Base-by-base conservation (phyloP, 441 rosid species). In the Euphorbia celastroides region DNA sequence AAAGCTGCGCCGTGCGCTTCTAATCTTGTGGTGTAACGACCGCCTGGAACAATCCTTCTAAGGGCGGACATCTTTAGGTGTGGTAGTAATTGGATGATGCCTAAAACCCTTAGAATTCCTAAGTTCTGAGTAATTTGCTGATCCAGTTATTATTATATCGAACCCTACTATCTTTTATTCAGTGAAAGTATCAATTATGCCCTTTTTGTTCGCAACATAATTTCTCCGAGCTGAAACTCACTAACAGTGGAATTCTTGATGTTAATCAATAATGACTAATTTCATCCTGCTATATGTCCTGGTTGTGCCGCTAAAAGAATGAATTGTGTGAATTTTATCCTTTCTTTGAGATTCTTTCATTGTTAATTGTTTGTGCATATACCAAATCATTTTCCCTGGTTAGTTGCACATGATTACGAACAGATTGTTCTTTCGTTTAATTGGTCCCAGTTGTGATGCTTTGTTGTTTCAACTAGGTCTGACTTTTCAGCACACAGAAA, bases 401-500 rank as follows among this genome's bases (percentile, higher is more conserved):
- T 10, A 44, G 4, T 44, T 44, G 50, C n/a, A 44, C n/a, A 44
- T 44, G n/a, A 14, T 14, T 7, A 44, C 16, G 50, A 44, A 44
- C 50, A 44, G 16, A 7, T 44, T 44, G 13, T 44, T 14, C 2
- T 14, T 44, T 14, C 16, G n/a, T 44, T 9, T 44, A 3, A 14
- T 14, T 2, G 50, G 2, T 54, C 30, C 57, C 28, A 7, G 5
- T 54, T 54, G 28, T 54, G 30, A 54, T 25, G 59, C 26, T 27
- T 56, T 57, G 34, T 17, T 22, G 41, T 23, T 64, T 56, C 34
- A 44, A 41, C 42, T 36, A 65, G 52, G 32, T 56, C 3, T 66
- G 27, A 56, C 26, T 65, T 54, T 10, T 27, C 42, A 27, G 13
- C 27, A 28, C 38, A 20, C 12, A 34, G 38, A 26, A 50, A 36